These are phyloP conservation scores for Globisporangium okanoganense DNA, from an alignment of 352 stramenopile species.

Conservation along the genomic window DNA sequence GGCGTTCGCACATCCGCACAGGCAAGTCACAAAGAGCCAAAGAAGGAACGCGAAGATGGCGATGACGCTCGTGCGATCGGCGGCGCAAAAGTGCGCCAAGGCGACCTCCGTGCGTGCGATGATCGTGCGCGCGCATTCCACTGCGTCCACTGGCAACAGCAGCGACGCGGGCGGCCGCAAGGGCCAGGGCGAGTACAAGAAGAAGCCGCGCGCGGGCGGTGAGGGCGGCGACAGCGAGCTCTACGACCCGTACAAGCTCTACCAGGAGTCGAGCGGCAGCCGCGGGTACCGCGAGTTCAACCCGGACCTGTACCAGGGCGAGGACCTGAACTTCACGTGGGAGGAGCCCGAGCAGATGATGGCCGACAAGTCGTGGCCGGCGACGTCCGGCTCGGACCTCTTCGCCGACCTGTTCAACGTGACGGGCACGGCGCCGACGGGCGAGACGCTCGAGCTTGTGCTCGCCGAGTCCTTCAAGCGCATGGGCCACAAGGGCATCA, in stretches of 20 bases:
- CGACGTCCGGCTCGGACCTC: slow-evolving; percentile 71
- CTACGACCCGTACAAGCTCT: slow-evolving; percentile 82
- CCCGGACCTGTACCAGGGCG: slow-evolving; percentile 50
- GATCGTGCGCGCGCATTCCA: slow-evolving; percentile 12
- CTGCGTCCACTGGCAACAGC: neutral
- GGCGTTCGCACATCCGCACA: neutral
- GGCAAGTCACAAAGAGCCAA: neutral
- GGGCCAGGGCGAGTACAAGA: slow-evolving; percentile 9
- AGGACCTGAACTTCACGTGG: slow-evolving; percentile 62
- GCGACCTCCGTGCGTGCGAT: slow-evolving; percentile 9
- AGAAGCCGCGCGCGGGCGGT: slow-evolving; percentile 18
- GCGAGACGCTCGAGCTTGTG: slow-evolving; percentile 67
- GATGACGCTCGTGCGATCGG: slow-evolving; percentile 41
- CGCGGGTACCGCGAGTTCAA: slow-evolving; percentile 81
- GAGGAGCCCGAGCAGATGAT: slow-evolving; percentile 77
- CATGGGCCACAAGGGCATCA: slow-evolving; percentile 71
- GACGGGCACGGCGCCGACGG: slow-evolving; percentile 38
- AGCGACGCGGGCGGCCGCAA: slow-evolving; percentile 6
- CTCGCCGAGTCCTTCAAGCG: slow-evolving; percentile 69
- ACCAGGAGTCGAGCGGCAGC: slow-evolving; percentile 66
- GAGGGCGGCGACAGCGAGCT: slow-evolving; percentile 27
- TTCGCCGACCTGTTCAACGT: slow-evolving; percentile 85
- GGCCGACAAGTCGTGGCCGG: slow-evolving; percentile 86
- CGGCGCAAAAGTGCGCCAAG: slow-evolving; percentile 21
- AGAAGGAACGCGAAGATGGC: slow-evolving; percentile 21